These are phyloP conservation scores for Orbilia ellipsospora DNA, from an alignment of 2,329 filamentous ascomycete genomes.

Conservation along the genomic window DNA sequence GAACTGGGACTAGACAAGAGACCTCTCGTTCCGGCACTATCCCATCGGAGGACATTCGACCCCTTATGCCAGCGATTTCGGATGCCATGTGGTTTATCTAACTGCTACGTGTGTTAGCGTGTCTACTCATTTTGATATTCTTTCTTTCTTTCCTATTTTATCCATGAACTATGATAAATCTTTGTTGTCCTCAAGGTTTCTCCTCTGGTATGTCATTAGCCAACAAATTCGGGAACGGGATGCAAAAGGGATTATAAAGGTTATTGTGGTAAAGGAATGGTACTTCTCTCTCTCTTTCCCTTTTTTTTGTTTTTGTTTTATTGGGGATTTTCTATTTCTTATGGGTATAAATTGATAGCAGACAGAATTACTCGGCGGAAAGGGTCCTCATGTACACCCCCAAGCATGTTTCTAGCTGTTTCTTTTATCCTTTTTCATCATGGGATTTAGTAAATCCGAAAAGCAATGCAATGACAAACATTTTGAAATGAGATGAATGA, in stretches of 20 bases:
- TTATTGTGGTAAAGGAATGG: no score
- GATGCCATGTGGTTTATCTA: slow-evolving; percentile 54
- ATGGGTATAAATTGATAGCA: no score
- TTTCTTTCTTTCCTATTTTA: not conserved
- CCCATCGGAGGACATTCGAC: slow-evolving; percentile 36
- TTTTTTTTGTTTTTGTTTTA: no score
- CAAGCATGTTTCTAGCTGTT: not conserved
- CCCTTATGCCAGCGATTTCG: slow-evolving; percentile 22
- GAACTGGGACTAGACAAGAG: slow-evolving; percentile 10
- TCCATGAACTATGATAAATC: not conserved
- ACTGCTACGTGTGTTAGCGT: not conserved
- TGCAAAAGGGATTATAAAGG: no score
- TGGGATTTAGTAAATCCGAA: not conserved
- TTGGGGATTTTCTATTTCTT: no score
- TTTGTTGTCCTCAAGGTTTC: not conserved
- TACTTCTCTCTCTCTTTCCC: no score
- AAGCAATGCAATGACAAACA: not conserved
- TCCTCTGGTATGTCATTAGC: not conserved
- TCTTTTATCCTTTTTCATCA: slow-evolving; percentile 3
- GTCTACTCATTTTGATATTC: slow-evolving; percentile 6
- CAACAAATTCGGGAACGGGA: no score
- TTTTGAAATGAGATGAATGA: not conserved
- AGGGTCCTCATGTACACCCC: no score
- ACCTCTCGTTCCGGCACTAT: not conserved
- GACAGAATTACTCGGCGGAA: no score